Base-by-base conservation (phyloP, 352 stramenopile species). In the Pythium folliculosum region DNA sequence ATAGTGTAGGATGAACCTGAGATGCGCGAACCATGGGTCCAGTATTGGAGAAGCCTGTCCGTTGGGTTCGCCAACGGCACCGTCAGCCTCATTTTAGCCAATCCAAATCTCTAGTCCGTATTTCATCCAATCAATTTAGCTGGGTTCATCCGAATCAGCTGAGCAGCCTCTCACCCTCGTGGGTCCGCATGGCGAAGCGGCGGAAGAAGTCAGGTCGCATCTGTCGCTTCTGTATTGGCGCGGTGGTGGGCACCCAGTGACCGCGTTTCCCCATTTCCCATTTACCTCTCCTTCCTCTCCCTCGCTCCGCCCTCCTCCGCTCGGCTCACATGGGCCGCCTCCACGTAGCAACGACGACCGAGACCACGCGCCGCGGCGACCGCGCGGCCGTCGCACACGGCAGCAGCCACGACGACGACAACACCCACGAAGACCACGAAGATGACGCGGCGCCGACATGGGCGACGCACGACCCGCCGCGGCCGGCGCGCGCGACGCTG, bases 141-240 rank as follows among this genome's bases (percentile, higher is more conserved):
- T 57, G 58, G 35, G 25, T 65, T 32, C 53, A 59, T 44, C 27
- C 17, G 43, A 52, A 48, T 63, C 55, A 70, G 63, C 48, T 60
- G 55, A 60, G 43, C 50, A 54, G 50, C 60, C 54, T 43, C 22
- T n/a, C 13, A 44, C 43, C 1, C 19, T 50, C 44, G 37, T 43
- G 37, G 37, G 17, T 50, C 19, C 44, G 8, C 44, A 40, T 37
- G 49, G 49, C 5, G 47, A 53, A 53, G 22, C 47, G 10, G n/a
- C 22, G 6, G 22, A 37, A 53, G 17, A 30, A 53, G 40, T 14
- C 40, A n/a, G 19, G 19, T 10, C 47, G 25, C 47, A 53, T 53
- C 30, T 35, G 12, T 14, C n/a, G 47, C 17, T 21, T 51, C n/a
- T 2, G 27, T 6, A 32, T 32, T 32, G 27, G 27, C 27, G 27